phyloP scores from a whole-genome alignment of 2,329 filamentous ascomycete genomes.

The Fusarium camptoceras region DNA sequence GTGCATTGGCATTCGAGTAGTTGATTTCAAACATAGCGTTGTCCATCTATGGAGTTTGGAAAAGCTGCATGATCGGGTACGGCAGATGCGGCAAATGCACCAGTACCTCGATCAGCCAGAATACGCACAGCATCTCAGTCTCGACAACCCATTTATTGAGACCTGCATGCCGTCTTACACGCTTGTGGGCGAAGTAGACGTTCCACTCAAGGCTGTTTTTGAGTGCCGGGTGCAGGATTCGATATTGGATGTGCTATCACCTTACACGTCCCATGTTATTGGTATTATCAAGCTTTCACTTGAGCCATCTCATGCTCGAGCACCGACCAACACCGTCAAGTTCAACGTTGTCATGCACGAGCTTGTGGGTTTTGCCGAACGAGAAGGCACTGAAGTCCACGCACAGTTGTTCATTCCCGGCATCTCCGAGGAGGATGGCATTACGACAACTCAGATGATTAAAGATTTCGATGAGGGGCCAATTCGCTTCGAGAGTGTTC shows the following conservation, averaged over 20 bases:
- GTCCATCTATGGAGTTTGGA: slow-evolving; percentile 95
- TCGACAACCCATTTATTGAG: slow-evolving; percentile 94
- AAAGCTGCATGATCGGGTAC: slow-evolving; percentile 87
- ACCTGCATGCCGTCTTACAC: slow-evolving; percentile 92
- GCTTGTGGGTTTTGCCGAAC: slow-evolving; percentile 91
- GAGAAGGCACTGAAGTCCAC: slow-evolving; percentile 95
- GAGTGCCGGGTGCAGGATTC: slow-evolving; percentile 96
- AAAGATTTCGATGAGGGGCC: slow-evolving; percentile 92
- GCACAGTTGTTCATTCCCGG: slow-evolving; percentile 96
- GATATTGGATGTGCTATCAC: slow-evolving; percentile 87
- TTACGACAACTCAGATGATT: slow-evolving; percentile 95
- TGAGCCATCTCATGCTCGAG: slow-evolving; percentile 92
- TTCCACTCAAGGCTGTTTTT: slow-evolving; percentile 92
- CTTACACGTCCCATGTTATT: slow-evolving; percentile 90
- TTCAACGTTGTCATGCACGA: slow-evolving; percentile 99
- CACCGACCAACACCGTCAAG: slow-evolving; percentile 91
- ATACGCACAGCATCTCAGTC: slow-evolving; percentile 90
- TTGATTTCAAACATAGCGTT: slow-evolving; percentile 88
- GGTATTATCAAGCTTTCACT: slow-evolving; percentile 91
- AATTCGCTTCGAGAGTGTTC: slow-evolving; percentile 95
- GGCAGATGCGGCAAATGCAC: slow-evolving; percentile 95
- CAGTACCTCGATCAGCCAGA: slow-evolving; percentile 97
- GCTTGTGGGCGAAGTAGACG: slow-evolving; percentile 90
- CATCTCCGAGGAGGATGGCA: slow-evolving; percentile 87
- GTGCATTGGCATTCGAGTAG: slow-evolving; percentile 88